A percentile compares a stretch with the other conserved stretches of the same genome.
Conservation (phyloP, 2,329 filamentous ascomycete species). For the Scleromitrula shiraiana region DNA sequence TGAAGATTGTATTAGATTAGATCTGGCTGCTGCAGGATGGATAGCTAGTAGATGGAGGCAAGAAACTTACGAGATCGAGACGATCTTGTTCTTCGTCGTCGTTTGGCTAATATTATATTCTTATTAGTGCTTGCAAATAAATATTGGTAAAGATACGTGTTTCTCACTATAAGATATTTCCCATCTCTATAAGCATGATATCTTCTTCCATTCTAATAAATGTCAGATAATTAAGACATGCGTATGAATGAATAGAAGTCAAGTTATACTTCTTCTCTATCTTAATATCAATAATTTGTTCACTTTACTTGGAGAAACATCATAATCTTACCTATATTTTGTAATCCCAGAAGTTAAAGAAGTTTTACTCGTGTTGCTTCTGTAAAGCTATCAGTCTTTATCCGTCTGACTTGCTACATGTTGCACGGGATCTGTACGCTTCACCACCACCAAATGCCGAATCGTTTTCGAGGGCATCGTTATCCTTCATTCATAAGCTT, state of each 20-base stretch:
- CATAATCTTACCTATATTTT: constrained; percentile 9
- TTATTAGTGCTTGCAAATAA: background rate
- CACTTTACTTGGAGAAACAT: no score
- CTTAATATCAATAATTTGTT: background rate
- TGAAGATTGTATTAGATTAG: background rate
- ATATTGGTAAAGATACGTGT: background rate
- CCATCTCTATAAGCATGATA: constrained; percentile 30
- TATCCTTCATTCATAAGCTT: constrained; percentile 2
- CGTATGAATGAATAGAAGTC: background rate
- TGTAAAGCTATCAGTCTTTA: background rate
- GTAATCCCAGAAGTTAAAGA: constrained; percentile 13
- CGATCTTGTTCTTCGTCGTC: constrained; percentile 26
- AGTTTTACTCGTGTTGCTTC: constrained; percentile 8
- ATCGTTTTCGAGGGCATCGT: constrained; percentile 2
- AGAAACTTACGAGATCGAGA: constrained; percentile 17
- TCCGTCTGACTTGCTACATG: background rate
- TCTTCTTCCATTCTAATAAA: constrained; percentile 31
- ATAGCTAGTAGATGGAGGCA: no score
- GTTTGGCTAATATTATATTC: constrained; percentile 20
- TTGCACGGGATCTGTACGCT: background rate
- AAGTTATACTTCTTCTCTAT: constrained; percentile 5
- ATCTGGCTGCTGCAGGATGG: no score
- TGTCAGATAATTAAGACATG: background rate
- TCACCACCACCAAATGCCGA: background rate
- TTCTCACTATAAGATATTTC: constrained; percentile 22